Evolutionary conservation across 176 grass and related monocot species (phyloP).

Genomic region (Oryza brachyantha): DNA sequence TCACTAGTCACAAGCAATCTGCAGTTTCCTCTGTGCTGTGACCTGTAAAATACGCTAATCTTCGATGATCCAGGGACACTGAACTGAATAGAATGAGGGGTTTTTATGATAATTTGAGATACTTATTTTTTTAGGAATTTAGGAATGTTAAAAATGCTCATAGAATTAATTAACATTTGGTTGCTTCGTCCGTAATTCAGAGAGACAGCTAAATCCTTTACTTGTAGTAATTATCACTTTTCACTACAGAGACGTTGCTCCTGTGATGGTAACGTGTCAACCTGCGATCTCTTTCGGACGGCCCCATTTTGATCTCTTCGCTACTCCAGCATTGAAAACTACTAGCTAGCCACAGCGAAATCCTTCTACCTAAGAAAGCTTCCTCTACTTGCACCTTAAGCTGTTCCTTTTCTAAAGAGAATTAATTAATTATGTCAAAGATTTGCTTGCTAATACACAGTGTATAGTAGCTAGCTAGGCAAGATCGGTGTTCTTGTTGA

Average conservation of each 20-base stretch:
- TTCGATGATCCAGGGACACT: neutral
- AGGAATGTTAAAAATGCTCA: no score
- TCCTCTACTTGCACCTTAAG: neutral
- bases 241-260: neutral
- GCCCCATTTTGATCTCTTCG: neutral
- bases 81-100: neutral
- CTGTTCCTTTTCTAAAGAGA: neutral
- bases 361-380: neutral
- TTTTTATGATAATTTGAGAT: no score
- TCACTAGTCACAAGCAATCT: neutral
- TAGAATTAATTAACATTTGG: neutral
- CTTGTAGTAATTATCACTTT: neutral
- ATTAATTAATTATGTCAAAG: neutral
- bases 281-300: neutral
- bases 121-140: no score
- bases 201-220: neutral
- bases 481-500: neutral
- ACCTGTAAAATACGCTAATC: neutral
- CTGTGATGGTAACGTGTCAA: neutral
- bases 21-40: neutral
- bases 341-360: neutral
- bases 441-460: neutral
- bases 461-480: neutral
- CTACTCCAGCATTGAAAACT: neutral
- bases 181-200: slow-evolving; percentile 43